phyloP scores from a whole-genome alignment of 1,284 basidiomycete genomes.

The Cryptococcus depauperatus region DNA sequence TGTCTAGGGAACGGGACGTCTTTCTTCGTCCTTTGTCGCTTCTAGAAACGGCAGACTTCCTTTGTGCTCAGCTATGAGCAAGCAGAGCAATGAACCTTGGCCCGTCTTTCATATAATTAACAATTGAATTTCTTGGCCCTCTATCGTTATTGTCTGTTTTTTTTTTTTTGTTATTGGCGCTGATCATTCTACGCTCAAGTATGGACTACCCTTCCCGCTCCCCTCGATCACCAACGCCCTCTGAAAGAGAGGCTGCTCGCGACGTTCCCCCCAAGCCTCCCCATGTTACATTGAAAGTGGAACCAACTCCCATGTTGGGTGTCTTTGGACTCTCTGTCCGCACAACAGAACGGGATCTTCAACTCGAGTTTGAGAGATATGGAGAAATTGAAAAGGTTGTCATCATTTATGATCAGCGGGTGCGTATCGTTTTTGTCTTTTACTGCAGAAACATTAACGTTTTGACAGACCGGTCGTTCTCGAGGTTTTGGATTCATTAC shows the following conservation, averaged over 20 bases:
- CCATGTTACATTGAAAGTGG: conserved; percentile 46
- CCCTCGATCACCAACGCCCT: background rate
- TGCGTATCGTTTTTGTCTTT: conserved; percentile 46
- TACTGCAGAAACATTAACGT: background rate
- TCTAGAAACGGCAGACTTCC: no score
- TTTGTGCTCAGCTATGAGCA: no score
- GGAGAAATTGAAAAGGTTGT: conserved; percentile 91
- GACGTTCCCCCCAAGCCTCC: background rate
- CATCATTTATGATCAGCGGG: conserved; percentile 97
- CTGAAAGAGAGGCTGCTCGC: background rate
- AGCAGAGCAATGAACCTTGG: no score
- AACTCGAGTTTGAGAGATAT: conserved; percentile 83
- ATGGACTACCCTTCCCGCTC: no score
- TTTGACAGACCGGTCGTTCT: conserved; percentile 75
- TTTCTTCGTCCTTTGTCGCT: no score
- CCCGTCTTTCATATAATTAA: no score
- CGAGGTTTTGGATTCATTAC: conserved; percentile 97
- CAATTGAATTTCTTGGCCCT: no score
- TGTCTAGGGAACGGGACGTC: no score
- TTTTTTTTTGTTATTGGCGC: no score
- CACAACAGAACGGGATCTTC: conserved; percentile 85
- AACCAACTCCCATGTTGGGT: conserved; percentile 82
- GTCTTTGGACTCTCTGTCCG: conserved; percentile 94
- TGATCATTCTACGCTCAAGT: no score
- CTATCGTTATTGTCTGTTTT: no score